Evolutionary conservation across 495 filamentous ascomycete species (phyloP), one percentile per base, ranked within the genome.

Genomic region (Aspergillus sparsus): DNA sequence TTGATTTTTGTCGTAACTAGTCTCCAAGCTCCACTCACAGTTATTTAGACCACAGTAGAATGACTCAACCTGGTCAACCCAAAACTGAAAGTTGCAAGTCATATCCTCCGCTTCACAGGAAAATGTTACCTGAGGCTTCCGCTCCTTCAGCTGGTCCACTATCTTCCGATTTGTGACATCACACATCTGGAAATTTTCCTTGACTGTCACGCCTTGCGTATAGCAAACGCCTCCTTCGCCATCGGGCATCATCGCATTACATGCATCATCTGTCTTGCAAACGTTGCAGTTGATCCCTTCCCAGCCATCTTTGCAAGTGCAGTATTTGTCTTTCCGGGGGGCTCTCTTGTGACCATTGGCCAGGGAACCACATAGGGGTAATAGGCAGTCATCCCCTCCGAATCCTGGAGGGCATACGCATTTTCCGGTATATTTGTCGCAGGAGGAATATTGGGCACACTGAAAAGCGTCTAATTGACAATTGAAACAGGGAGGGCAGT

Each of bases 241-340:
- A 1, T 83, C 83, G 3, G 92, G 90, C 84, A 93, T 94, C 74
- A 98, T 75, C 7, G 89, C 83, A 72, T 91, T 80, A 69, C 94
- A 98, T 11, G 89, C 92, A 57, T 87, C 76, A 69, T 98, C 80
- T 13, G 85, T 83, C 47, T 87, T 83, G 75, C 94, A 98, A 56
- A 98, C 91, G 70, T 98, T 98, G 82, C 94, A 98, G 80, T 98
- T 98, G 74, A 98, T 93, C 61, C 94, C 94, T n/a, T 83, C 84
- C 94, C 94, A 98, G 49, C 95, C 94, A 35, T 96, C 91, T 62
- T 92, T 86, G 74, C 94, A 98, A 31, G 93, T 76, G 74, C 94
- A 98, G 36, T 79, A 75, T 13, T 85, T 78, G 46, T 81, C 84
- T 45, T 84, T 71, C 67, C 93, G 83, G 62, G 86, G 83, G 13